These are phyloP conservation scores for Kodamaea sp. DNA, from an alignment of 1,139 yeast genomes.

Conservation along the genomic window DNA sequence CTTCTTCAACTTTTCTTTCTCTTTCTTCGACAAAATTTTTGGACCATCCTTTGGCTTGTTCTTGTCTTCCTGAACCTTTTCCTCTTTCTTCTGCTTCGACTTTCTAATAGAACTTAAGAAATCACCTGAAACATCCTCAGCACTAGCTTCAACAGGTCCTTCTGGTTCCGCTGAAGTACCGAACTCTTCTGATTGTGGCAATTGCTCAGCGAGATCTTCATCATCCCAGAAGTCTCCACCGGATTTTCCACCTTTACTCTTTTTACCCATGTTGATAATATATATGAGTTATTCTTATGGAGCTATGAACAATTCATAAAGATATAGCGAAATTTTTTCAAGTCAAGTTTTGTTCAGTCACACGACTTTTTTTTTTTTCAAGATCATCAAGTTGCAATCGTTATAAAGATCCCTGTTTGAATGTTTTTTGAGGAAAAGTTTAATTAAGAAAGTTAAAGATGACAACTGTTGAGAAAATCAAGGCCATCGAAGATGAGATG, in stretches of 20 bases:
- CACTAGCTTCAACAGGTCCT: slow-evolving; percentile 34
- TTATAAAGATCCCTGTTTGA: no score
- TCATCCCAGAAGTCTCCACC: slow-evolving; percentile 80
- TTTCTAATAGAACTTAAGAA: slow-evolving; percentile 81
- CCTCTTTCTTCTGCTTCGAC: slow-evolving; percentile 75
- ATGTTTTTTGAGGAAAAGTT: no score
- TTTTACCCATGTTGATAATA: slow-evolving; percentile 41
- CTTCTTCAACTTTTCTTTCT: slow-evolving; percentile 95
- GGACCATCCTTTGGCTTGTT: slow-evolving; percentile 57
- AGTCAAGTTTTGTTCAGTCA: slow-evolving; percentile 1
- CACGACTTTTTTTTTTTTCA: slow-evolving; percentile 13
- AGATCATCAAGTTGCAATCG: slow-evolving; percentile 9
- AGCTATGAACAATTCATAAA: background rate
- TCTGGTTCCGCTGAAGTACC: slow-evolving; percentile 32
- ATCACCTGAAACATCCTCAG: slow-evolving; percentile 57
- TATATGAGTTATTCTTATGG: no score
- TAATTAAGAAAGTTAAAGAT: slow-evolving; percentile 36
- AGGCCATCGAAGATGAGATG: slow-evolving; percentile 94
- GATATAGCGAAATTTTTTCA: slow-evolving; percentile 16
- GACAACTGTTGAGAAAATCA: slow-evolving; percentile 87
- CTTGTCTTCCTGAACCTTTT: slow-evolving; percentile 54
- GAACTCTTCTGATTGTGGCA: slow-evolving; percentile 58
- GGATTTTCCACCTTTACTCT: slow-evolving; percentile 45
- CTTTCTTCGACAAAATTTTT: slow-evolving; percentile 87
- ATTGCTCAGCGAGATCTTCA: slow-evolving; percentile 68